Conservation (phyloP, 164 flowering plant genomes). For the Vitis riparia region DNA sequence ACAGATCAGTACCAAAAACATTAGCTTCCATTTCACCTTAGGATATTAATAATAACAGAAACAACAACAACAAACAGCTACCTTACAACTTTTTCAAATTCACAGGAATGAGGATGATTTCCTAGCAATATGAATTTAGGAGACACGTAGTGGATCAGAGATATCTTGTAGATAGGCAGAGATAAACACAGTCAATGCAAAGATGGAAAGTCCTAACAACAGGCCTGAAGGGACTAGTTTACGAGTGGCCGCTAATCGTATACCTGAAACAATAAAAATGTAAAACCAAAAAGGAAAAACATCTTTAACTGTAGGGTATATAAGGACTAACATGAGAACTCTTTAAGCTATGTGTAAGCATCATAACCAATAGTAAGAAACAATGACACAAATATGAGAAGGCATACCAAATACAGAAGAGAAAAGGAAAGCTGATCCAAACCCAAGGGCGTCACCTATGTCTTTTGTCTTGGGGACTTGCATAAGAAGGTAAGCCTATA, state of each 20-base stretch:
- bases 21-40: too few species aligned
- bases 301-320: too few species aligned
- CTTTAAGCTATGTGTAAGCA: too few species aligned
- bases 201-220: constrained; percentile 36
- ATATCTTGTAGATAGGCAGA: constrained; percentile 38
- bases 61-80: too few species aligned
- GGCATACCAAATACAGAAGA: constrained; percentile 50
- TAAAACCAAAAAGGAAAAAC: neutral
- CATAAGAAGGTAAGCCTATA: constrained; percentile 45
- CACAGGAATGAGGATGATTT: too few species aligned
- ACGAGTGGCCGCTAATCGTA: constrained; percentile 45
- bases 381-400: neutral
- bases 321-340: too few species aligned
- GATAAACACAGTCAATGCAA: constrained; percentile 32
- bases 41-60: too few species aligned
- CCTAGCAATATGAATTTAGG: too few species aligned
- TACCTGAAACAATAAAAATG: constrained; percentile 29
- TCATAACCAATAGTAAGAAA: neutral
- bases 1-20: too few species aligned
- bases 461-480: constrained; percentile 42
- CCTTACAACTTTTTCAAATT: too few species aligned
- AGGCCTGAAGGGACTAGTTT: constrained; percentile 34
- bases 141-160: constrained; percentile 5
- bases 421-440: constrained; percentile 51
- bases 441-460: constrained; percentile 46